Conservation (phyloP, 2,329 filamentous ascomycete genomes). For the Diaporthe nobilis region DNA sequence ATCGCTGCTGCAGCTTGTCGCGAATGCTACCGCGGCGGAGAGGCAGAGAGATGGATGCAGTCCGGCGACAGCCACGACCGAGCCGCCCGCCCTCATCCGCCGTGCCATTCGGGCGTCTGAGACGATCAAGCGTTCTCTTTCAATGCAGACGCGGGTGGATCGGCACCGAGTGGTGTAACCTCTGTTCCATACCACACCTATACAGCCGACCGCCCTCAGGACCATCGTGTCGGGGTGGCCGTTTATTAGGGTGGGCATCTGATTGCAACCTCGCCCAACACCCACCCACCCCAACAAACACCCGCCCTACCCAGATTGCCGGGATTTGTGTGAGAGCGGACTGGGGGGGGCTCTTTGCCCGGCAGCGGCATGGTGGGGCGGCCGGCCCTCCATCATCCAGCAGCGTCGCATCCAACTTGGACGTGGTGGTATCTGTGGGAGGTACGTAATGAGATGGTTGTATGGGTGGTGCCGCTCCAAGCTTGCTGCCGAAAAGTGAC, state of each 20-base stretch:
- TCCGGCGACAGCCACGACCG: background rate
- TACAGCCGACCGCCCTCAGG: background rate
- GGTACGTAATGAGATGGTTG: background rate
- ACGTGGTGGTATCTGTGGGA: background rate
- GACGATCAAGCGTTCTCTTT: background rate
- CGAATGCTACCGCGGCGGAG: background rate
- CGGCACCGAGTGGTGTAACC: background rate
- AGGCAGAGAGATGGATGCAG: background rate
- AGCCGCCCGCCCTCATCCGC: background rate
- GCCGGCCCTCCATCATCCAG: background rate
- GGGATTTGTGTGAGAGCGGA: background rate
- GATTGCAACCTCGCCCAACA: slow-evolving; percentile 20
- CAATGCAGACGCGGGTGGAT: background rate
- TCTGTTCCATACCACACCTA: too few species aligned
- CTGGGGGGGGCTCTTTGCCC: background rate
- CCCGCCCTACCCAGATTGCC: slow-evolving; percentile 9
- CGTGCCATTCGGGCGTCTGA: background rate
- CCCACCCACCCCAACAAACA: background rate
- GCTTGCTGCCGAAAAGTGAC: background rate
- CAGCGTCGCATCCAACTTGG: slow-evolving; percentile 19
- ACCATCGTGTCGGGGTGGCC: background rate
- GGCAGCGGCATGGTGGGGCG: slow-evolving; percentile 12
- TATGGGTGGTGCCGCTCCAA: background rate
- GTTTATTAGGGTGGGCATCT: background rate
- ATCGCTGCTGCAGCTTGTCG: background rate